Evolutionary conservation across 1,139 yeast species (phyloP).

Genomic region (Kodamaea arcana): DNA sequence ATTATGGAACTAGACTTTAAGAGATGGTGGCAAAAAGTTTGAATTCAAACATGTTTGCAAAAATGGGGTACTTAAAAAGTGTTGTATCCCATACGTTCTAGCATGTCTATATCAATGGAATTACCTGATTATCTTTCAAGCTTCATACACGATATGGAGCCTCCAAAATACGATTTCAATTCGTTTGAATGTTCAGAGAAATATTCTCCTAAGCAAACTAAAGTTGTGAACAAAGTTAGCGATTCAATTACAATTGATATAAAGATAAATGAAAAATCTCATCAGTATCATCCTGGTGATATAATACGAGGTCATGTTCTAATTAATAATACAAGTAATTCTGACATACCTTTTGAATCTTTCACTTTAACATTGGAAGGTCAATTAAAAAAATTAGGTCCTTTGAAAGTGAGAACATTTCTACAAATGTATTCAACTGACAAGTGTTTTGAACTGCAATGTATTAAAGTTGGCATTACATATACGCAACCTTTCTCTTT

Average conservation of each 20-base stretch:
- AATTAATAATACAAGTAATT: not conserved
- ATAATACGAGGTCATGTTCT: not conserved
- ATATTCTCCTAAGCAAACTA: too few relatives aligned
- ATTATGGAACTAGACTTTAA: too few relatives aligned
- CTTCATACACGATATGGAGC: not conserved
- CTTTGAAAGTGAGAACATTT: slow-evolving; percentile 12
- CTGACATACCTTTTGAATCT: not conserved
- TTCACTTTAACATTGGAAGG: not conserved
- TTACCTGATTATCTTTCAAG: not conserved
- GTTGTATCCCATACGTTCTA: too few relatives aligned
- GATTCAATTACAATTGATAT: not conserved
- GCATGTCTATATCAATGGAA: not conserved
- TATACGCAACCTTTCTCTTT: slow-evolving; percentile 20
- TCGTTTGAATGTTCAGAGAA: not conserved
- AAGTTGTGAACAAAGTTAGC: not conserved
- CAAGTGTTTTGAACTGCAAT: slow-evolving; percentile 19
- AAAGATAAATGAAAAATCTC: not conserved
- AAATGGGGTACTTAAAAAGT: too few relatives aligned
- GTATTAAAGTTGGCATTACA: slow-evolving; percentile 15
- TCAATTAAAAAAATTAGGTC: not conserved
- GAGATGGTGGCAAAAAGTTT: not conserved
- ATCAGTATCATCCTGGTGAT: not conserved
- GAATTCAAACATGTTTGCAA: too few relatives aligned
- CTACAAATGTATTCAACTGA: slow-evolving; percentile 25
- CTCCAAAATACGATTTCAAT: not conserved